Percentiles rank a stretch among this genome's conserved stretches.
Evolutionary conservation across 1,284 basidiomycete species (phyloP).

Genomic region (Papiliotrema fonsecae): DNA sequence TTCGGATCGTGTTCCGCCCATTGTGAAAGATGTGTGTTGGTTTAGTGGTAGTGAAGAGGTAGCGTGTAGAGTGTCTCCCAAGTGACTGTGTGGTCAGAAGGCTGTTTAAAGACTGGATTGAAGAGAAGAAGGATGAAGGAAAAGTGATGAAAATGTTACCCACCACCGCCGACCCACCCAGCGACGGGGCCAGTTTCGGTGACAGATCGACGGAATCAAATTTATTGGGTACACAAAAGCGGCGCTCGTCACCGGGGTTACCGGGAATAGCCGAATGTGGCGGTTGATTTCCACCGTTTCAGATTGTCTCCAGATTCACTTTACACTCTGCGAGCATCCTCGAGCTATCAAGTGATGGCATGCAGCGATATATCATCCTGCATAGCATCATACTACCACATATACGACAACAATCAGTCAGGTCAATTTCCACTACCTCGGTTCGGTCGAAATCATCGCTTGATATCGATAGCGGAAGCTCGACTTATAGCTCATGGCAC

Average conservation of each 20-base stretch:
- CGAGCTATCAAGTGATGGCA: conserved; percentile 5
- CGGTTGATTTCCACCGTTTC: too few relatives aligned
- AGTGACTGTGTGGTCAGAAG: conserved; percentile 47
- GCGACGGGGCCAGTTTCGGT: conserved; percentile 11
- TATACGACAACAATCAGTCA: not conserved
- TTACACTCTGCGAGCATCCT: too few relatives aligned
- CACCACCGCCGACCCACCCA: not conserved
- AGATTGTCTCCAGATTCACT: too few relatives aligned
- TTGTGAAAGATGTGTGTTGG: conserved; percentile 52
- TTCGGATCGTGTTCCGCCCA: conserved; percentile 86
- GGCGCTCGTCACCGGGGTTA: too few relatives aligned
- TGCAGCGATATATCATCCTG: not conserved
- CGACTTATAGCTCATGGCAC: not conserved
- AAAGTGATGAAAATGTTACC: conserved; percentile 2
- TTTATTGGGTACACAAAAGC: not conserved
- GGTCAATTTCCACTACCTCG: too few relatives aligned
- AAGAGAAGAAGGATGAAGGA: conserved; percentile 15
- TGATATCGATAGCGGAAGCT: not conserved
- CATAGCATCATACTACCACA: not conserved
- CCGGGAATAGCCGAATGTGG: too few relatives aligned
- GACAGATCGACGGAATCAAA: conserved; percentile 2
- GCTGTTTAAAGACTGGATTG: conserved; percentile 48
- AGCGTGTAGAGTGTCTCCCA: conserved; percentile 40
- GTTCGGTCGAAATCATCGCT: not conserved
- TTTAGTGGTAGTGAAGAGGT: conserved; percentile 7